phyloP scores from a whole-genome alignment of 202 grass and related monocot genomes.

The Cymbopogon flexuosus region DNA sequence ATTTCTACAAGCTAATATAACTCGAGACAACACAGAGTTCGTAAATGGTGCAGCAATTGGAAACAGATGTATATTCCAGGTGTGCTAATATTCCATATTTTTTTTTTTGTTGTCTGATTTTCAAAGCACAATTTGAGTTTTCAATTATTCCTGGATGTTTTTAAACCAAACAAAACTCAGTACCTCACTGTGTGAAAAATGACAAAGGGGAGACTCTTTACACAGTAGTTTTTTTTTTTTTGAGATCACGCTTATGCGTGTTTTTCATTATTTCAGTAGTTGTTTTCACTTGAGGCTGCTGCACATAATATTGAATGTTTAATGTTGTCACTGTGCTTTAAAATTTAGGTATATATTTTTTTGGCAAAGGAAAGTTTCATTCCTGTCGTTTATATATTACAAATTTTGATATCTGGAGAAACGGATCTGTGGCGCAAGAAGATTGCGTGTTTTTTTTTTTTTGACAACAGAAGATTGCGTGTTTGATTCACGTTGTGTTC shows the following conservation, averaged over 20 bases:
- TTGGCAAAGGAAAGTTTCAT: not conserved
- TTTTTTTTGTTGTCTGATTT: not conserved
- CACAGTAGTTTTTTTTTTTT: not conserved
- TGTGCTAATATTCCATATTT: conserved; percentile 13
- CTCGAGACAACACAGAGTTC: conserved; percentile 85
- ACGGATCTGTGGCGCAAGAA: conserved; percentile 97
- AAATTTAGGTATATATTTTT: not conserved
- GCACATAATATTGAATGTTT: not conserved
- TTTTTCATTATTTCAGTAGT: not conserved
- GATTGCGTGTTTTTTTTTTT: not conserved
- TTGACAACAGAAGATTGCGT: conserved; percentile 58
- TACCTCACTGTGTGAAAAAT: not conserved
- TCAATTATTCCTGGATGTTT: not conserved
- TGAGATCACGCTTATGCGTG: too few species aligned
- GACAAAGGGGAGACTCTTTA: not conserved
- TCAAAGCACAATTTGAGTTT: not conserved
- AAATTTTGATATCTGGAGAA: not conserved
- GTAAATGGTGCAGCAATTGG: conserved; percentile 76
- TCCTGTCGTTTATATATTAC: too few species aligned
- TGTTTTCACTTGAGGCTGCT: not conserved
- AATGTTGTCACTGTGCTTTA: not conserved
- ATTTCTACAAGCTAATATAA: conserved; percentile 86
- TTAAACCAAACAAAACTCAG: not conserved
- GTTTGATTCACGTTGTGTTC: conserved; percentile 90
- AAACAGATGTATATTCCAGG: conserved; percentile 85